Evolutionary conservation across 805 yeast genomes (phyloP).

Genomic region (Candida broadrunensis): DNA sequence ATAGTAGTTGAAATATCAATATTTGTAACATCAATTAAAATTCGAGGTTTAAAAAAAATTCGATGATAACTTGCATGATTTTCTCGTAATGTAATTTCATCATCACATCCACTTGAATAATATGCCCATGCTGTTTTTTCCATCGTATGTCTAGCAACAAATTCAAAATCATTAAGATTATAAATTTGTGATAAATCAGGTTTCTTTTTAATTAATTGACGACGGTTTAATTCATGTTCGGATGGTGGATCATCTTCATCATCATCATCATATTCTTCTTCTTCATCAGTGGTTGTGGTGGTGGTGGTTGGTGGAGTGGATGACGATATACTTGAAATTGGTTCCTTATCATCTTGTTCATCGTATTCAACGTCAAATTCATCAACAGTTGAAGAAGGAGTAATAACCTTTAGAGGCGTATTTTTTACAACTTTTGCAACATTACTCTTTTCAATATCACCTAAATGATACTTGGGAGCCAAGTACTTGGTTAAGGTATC

Average conservation of each 20-base stretch:
- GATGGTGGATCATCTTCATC: slow-evolving; percentile 36
- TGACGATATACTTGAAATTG: slow-evolving; percentile 20
- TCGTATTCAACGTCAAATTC: slow-evolving; percentile 42
- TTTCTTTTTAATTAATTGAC: slow-evolving; percentile 33
- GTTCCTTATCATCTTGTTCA: slow-evolving; percentile 32
- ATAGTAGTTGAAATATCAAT: slow-evolving; percentile 70
- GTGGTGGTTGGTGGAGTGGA: slow-evolving; percentile 8
- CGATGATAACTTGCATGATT: slow-evolving; percentile 89
- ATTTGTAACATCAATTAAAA: slow-evolving; percentile 75
- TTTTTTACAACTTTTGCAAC: no score
- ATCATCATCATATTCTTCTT: slow-evolving; percentile 35
- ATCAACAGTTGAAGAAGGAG: slow-evolving; percentile 18
- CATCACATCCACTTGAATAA: slow-evolving; percentile 89
- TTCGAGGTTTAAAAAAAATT: slow-evolving; percentile 80
- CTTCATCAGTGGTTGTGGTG: slow-evolving; percentile 7
- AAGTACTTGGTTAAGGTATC: slow-evolving; percentile 73
- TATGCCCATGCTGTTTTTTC: slow-evolving; percentile 85
- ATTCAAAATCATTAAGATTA: slow-evolving; percentile 84
- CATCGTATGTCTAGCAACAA: slow-evolving; percentile 76
- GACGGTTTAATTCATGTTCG: slow-evolving; percentile 22
- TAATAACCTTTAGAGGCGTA: no score
- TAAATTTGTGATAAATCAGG: slow-evolving; percentile 72
- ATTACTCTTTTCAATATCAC: slow-evolving; percentile 25
- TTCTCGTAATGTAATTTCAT: slow-evolving; percentile 85
- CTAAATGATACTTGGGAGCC: slow-evolving; percentile 38